Conservation (phyloP, 169 alveolate genomes). For the Eimeria tenella region DNA sequence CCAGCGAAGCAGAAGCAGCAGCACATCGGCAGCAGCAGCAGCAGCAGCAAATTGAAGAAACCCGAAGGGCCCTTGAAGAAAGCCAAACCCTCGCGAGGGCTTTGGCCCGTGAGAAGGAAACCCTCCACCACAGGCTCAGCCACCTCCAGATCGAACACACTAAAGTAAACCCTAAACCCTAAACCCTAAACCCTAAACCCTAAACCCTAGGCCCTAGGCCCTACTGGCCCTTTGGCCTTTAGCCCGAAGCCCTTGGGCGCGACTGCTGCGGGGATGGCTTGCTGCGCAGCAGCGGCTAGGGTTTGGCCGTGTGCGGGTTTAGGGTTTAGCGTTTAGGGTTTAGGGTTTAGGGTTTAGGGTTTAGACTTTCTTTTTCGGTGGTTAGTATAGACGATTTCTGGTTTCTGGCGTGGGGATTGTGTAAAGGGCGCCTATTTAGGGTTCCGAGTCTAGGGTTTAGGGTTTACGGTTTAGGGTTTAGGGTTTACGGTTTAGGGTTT, state of each 20-base stretch:
- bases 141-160: background rate
- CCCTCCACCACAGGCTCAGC: background rate
- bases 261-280: background rate
- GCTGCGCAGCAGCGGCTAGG: background rate
- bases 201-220: background rate
- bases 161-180: background rate
- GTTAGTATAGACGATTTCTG: background rate
- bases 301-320: too few species aligned
- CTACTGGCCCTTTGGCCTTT: background rate
- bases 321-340: too few species aligned
- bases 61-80: background rate
- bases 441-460: background rate
- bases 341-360: too few species aligned
- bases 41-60: background rate
- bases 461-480: background rate
- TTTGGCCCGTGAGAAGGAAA: background rate
- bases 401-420: background rate
- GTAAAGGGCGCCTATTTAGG: background rate
- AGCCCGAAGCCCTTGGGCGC: background rate
- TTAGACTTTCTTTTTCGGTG: background rate
- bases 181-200: constrained; percentile 36
- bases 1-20: background rate
- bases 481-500: background rate
- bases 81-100: background rate
- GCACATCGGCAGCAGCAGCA: background rate